Base-by-base conservation (phyloP, 2,329 filamentous ascomycete genomes). In the Peltaster fructicola region DNA sequence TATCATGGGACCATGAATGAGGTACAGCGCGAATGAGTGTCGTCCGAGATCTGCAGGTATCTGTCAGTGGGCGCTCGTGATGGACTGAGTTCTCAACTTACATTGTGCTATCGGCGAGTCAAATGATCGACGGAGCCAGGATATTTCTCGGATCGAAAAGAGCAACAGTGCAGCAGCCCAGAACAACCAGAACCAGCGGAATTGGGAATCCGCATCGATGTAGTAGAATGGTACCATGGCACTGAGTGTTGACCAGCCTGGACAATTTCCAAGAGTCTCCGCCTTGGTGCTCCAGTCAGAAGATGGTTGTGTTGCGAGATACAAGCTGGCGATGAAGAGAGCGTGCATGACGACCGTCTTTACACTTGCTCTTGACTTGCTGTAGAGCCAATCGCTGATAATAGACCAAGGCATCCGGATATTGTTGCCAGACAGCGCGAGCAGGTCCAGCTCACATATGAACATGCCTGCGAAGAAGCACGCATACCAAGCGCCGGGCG, bases 1-100 rank as follows among this genome's bases (percentile, higher is more conserved):
- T 1, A 74, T 50, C 2, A 75, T 45, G 0, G 69, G 69, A 0
- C 69, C 70, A 34, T 75, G 71, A 7, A 73, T 58, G 8, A 75
- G 52, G 44, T 75, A 76, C 2, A 75, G 48, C 0, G 63, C 55
- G 37, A 64, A 76, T 0, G 66, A 72, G 28, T 73, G 57, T 22
- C 61, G 58, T 0, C 69, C 70, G 5, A 75, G 55, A 31, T 70
- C 36, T 37, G 25, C 3, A 4, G 5, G 11, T n/a, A 23, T 3
- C 7, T n/a, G 24, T 35, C 24, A 37, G 32, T n/a, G n/a, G n/a
- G n/a, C 19, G 7, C 7, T 13, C n/a, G 12, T 17, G 11, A 16
- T 17, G 23, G n/a, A 8, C 13, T 7, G n/a, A 20, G 8, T 15
- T 11, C 14, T 7, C 9, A 8, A 33, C 36, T 29, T 21, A 39